Percentiles rank a stretch among this genome's conserved stretches.
These are phyloP conservation scores for Apiotrichum gamsii DNA, from an alignment of 1,284 basidiomycete genomes.

Conservation along the genomic window DNA sequence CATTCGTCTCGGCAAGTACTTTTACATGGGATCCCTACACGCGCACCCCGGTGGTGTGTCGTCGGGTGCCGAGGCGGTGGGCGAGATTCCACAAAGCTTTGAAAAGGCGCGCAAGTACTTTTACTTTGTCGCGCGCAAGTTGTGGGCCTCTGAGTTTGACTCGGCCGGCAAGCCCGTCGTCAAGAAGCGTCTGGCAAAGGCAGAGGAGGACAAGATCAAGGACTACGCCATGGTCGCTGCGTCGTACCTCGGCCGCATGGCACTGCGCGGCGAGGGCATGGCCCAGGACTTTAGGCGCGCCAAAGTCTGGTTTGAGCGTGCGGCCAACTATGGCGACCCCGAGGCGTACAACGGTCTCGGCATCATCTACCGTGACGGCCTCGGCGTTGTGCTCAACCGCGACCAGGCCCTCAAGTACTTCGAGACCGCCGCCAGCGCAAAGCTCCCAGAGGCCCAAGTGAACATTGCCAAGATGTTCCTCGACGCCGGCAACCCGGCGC, in stretches of 20 bases:
- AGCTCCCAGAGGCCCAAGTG: constrained; percentile 83
- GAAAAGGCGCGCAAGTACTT: constrained; percentile 73
- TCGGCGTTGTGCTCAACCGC: constrained; percentile 54
- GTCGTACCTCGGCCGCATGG: constrained; percentile 85
- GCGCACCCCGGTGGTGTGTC: constrained; percentile 58
- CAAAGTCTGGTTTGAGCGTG: constrained; percentile 90
- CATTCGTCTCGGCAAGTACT: constrained; percentile 82
- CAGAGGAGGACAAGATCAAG: constrained; percentile 53
- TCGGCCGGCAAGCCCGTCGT: constrained; percentile 42
- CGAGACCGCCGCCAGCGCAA: constrained; percentile 69
- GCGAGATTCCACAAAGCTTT: constrained; percentile 69
- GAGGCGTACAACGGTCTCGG: constrained; percentile 86
- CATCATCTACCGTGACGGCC: constrained; percentile 83
- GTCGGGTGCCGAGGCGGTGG: constrained; percentile 82
- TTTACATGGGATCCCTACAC: constrained; percentile 86
- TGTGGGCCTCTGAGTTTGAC: constrained; percentile 67
- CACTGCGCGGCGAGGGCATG: constrained; percentile 86
- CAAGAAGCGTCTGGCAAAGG: constrained; percentile 53
- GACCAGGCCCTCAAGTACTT: constrained; percentile 64
- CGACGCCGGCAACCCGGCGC: constrained; percentile 38
- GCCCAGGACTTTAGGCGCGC: constrained; percentile 69
- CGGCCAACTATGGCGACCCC: constrained; percentile 68
- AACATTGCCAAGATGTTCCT: constrained; percentile 81
- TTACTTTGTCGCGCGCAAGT: constrained; percentile 64
- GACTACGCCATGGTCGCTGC: constrained; percentile 68